phyloP scores from a whole-genome alignment of 441 rosid species.

The Capsella rubella region DNA sequence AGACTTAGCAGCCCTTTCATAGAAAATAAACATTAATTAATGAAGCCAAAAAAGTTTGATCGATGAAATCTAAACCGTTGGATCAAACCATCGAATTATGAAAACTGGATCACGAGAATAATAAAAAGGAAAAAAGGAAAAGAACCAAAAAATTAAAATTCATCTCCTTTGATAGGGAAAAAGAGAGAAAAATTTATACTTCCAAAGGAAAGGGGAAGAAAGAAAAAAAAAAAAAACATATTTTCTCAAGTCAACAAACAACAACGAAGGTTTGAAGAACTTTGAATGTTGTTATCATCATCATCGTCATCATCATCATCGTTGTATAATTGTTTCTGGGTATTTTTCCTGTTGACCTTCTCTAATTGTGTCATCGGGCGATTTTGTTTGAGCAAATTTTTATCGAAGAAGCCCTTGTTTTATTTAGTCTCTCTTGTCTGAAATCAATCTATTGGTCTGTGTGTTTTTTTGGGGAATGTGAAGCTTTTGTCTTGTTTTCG shows the following conservation, averaged over 20 bases:
- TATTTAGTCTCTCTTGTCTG: slow-evolving; percentile 14
- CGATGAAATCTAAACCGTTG: slow-evolving; percentile 40
- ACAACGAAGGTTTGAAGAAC: slow-evolving; percentile 46
- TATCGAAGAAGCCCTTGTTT: slow-evolving; percentile 28
- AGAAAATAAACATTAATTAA: not conserved
- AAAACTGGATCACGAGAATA: slow-evolving; percentile 41
- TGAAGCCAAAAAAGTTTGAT: not conserved
- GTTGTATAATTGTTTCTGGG: slow-evolving; percentile 37
- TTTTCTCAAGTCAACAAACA: slow-evolving; percentile 43
- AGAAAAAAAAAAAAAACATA: slow-evolving; percentile 3
- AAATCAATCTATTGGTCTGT: slow-evolving; percentile 12
- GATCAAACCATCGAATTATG: slow-evolving; percentile 38
- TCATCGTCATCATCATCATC: slow-evolving; percentile 28
- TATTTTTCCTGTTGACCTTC: slow-evolving; percentile 36
- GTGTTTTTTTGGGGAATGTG: not conserved
- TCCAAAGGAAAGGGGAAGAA: slow-evolving; percentile 31
- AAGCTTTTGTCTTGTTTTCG: slow-evolving; percentile 15
- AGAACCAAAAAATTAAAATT: not conserved
- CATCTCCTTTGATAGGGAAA: slow-evolving; percentile 13
- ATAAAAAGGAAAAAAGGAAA: not conserved
- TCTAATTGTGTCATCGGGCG: slow-evolving; percentile 23
- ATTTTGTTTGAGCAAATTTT: not conserved
- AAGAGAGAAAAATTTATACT: slow-evolving; percentile 20
- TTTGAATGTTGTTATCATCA: slow-evolving; percentile 43
- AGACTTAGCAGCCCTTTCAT: slow-evolving; percentile 24